Percentiles rank a stretch among this genome's conserved stretches.
Evolutionary conservation across 306 rosid species (phyloP).

Genomic region (Quercus bicolor): DNA sequence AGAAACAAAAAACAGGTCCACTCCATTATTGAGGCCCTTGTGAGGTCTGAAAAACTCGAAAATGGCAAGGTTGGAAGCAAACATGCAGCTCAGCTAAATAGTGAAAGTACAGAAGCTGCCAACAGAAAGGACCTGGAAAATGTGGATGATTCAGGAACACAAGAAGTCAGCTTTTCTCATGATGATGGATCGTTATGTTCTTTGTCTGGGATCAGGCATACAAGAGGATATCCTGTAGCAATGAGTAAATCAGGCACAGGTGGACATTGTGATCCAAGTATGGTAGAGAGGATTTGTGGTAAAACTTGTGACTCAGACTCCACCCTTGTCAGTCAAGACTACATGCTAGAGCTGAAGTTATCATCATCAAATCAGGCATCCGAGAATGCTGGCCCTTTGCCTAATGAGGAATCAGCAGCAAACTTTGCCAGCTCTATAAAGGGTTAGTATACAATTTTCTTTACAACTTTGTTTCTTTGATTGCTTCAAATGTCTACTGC

Average conservation of each 20-base stretch:
- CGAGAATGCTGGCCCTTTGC: slow-evolving; percentile 45
- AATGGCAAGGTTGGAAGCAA: slow-evolving; percentile 39
- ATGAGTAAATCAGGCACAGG: slow-evolving; percentile 32
- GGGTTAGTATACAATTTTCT: slow-evolving; percentile 40
- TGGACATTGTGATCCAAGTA: slow-evolving; percentile 26
- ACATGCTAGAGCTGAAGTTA: slow-evolving; percentile 47
- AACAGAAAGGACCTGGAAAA: slow-evolving; percentile 38
- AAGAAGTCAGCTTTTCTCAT: slow-evolving; percentile 26
- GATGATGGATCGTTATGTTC: slow-evolving; percentile 31
- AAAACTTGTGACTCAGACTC: slow-evolving; percentile 38
- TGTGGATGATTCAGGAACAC: slow-evolving; percentile 33
- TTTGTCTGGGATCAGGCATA: slow-evolving; percentile 36
- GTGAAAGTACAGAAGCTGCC: slow-evolving; percentile 31
- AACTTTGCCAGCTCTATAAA: slow-evolving; percentile 51
- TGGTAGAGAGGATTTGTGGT: slow-evolving; percentile 33
- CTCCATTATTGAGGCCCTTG: slow-evolving; percentile 85
- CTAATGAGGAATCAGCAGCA: slow-evolving; percentile 66
- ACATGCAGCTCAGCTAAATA: slow-evolving; percentile 38
- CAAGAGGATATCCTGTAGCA: slow-evolving; percentile 30
- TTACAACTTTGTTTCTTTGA: not conserved
- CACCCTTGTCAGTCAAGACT: slow-evolving; percentile 38
- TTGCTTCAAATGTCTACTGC: slow-evolving; percentile 11
- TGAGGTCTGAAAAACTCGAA: slow-evolving; percentile 69
- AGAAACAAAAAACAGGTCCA: slow-evolving; percentile 92
- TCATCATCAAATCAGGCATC: slow-evolving; percentile 53